Evolutionary conservation across 148 eudicot species (phyloP).

Genomic region (Fagopyrum homotropicum): DNA sequence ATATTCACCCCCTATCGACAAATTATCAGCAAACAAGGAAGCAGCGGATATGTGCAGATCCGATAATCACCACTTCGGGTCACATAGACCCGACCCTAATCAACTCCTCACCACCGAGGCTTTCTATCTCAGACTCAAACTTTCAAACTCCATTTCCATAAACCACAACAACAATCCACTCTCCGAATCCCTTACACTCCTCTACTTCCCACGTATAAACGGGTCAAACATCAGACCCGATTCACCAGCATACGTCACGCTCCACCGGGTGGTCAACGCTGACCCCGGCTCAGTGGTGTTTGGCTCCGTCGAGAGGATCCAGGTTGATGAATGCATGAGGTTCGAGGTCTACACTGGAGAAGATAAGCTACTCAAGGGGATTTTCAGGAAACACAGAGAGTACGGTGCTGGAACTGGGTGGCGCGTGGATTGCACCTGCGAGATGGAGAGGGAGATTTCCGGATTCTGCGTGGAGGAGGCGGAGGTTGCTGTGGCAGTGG

Average conservation of each 20-base stretch:
- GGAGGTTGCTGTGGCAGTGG: slow-evolving; percentile 31
- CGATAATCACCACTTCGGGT: not conserved
- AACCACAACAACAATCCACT: not conserved
- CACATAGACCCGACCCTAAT: not conserved
- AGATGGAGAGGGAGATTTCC: slow-evolving; percentile 19
- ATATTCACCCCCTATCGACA: too few species aligned
- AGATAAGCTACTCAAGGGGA: slow-evolving; percentile 40
- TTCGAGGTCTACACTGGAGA: slow-evolving; percentile 51
- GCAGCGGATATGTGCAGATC: not conserved
- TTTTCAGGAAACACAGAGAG: slow-evolving; percentile 30
- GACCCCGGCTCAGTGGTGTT: not conserved
- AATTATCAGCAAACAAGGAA: not conserved
- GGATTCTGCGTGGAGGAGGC: slow-evolving; percentile 23
- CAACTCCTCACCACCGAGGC: slow-evolving; percentile 29
- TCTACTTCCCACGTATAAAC: slow-evolving; percentile 50
- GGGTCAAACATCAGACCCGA: slow-evolving; percentile 36
- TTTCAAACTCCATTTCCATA: slow-evolving; percentile 9
- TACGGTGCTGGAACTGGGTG: slow-evolving; percentile 19
- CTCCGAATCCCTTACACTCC: slow-evolving; percentile 35
- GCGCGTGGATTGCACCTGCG: slow-evolving; percentile 41
- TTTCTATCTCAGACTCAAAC: slow-evolving; percentile 26
- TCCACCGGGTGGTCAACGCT: slow-evolving; percentile 30
- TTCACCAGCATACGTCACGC: slow-evolving; percentile 47
- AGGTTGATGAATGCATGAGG: slow-evolving; percentile 38
- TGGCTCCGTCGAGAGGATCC: slow-evolving; percentile 31